A percentile compares a stretch with the other conserved stretches of the same genome.
Evolutionary conservation across 2,329 filamentous ascomycete genomes (phyloP).

Genomic region (Epichloe brachyelytri): DNA sequence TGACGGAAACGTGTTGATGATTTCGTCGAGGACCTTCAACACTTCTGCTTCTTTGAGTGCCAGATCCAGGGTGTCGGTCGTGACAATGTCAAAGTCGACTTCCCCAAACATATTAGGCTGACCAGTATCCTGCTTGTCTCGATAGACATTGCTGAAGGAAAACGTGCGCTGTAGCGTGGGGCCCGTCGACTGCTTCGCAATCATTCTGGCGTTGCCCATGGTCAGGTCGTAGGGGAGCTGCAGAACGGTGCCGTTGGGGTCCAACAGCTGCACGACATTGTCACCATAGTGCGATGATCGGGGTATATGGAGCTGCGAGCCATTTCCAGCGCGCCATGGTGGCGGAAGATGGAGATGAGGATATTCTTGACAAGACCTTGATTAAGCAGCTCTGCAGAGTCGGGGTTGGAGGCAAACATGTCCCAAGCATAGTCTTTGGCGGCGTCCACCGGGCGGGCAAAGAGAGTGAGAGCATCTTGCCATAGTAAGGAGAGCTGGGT

Average conservation of each 20-base stretch:
- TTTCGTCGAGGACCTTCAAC: slow-evolving; percentile 88
- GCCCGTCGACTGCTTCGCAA: slow-evolving; percentile 56
- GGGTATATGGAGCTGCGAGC: slow-evolving; percentile 63
- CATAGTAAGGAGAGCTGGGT: slow-evolving; percentile 76
- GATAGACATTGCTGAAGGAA: slow-evolving; percentile 77
- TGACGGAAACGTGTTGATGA: slow-evolving; percentile 67
- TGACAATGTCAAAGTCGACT: slow-evolving; percentile 94
- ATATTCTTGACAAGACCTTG: slow-evolving; percentile 63
- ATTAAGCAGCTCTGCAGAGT: slow-evolving; percentile 50
- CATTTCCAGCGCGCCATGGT: slow-evolving; percentile 78
- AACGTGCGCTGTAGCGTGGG: slow-evolving; percentile 62
- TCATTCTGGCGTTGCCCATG: slow-evolving; percentile 70
- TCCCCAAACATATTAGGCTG: slow-evolving; percentile 76
- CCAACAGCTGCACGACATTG: slow-evolving; percentile 68
- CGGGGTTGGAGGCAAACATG: slow-evolving; percentile 44
- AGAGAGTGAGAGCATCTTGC: slow-evolving; percentile 79
- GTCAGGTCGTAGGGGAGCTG: slow-evolving; percentile 93
- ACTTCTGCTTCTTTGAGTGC: slow-evolving; percentile 87
- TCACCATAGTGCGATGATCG: slow-evolving; percentile 62
- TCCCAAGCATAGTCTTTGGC: slow-evolving; percentile 76
- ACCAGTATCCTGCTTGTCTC: slow-evolving; percentile 64
- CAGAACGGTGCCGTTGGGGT: slow-evolving; percentile 72
- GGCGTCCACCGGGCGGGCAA: slow-evolving; percentile 60
- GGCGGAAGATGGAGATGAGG: slow-evolving; percentile 66
- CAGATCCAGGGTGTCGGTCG: slow-evolving; percentile 65